Evolutionary conservation across 805 yeast genomes (phyloP), one percentile per base, ranked within the genome.

Genomic region (Ogataea pini): DNA sequence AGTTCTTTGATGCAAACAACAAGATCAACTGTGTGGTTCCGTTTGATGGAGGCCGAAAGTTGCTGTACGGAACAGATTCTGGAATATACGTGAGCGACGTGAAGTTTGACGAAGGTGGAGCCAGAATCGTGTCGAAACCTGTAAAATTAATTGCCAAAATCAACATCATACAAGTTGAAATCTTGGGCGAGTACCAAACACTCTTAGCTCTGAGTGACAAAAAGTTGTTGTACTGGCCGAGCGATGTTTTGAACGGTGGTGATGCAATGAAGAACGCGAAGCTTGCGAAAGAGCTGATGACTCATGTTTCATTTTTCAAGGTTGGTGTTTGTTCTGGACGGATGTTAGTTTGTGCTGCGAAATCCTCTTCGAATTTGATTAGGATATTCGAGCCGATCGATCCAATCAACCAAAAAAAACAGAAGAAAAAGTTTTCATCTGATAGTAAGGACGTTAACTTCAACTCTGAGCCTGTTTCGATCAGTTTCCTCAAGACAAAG

Each of bases 291-390:
- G 89, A 89, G 62, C 74, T 94, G 34, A 82, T 89, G 70, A 79
- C 83, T n/a, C 97, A 90, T 68, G 94, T 89, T 31, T 82, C 85
- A 14, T 90, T 89, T 64, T 94, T 94, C 78, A 86, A 89, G 55
- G 89, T 89, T 49, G 99, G 97, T 31, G 87, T 91, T 42, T 90
- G 97, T 64, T 84, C 87, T 50, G 97, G 97, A 25, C 79, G 86
- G 48, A 81, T 90, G 69, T 72, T 94, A 44, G 89, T 94, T 24
- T 89, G 96, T 64, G 95, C 96, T 0, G 96, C 94, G 27, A 87
- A 85, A 59, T 83, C 88, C n/a, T 80, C 87, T 2, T 77, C 90
- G 38, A 90, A 89, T 56, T 64, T 78, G 18, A 85, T 94, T 52
- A 78, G 89, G 54, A 90, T 89, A 6, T 85, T 91, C 65, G 97